phyloP scores from a whole-genome alignment of 2,329 filamentous ascomycete species.

The Fusarium sp. region DNA sequence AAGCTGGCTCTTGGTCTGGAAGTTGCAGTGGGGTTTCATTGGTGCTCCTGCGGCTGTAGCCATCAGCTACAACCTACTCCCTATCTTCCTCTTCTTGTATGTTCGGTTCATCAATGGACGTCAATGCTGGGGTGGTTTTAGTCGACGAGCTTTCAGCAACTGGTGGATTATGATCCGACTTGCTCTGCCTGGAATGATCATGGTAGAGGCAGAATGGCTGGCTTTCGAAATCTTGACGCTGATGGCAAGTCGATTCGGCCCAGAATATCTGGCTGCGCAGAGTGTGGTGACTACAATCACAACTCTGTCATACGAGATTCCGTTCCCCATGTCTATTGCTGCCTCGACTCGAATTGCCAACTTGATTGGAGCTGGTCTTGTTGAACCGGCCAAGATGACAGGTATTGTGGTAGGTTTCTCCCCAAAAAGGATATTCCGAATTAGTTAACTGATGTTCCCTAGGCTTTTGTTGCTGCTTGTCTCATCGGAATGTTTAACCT shows the following conservation, averaged over 20 bases:
- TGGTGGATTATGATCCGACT: constrained; percentile 87
- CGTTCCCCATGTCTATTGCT: constrained; percentile 91
- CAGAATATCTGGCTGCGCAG: constrained; percentile 85
- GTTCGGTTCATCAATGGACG: constrained; percentile 77
- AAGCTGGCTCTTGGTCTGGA: constrained; percentile 84
- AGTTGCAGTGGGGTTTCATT: constrained; percentile 74
- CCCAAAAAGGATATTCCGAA: background rate
- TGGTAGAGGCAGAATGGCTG: constrained; percentile 94
- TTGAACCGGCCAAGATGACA: constrained; percentile 81
- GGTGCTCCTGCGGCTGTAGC: constrained; percentile 85
- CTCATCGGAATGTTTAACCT: constrained; percentile 85
- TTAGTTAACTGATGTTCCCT: background rate
- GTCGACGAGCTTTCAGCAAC: constrained; percentile 74
- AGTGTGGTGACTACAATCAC: constrained; percentile 83
- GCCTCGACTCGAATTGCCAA: constrained; percentile 91
- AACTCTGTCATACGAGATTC: constrained; percentile 87
- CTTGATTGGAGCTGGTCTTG: constrained; percentile 86
- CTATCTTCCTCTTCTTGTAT: constrained; percentile 80
- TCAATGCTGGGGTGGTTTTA: constrained; percentile 88
- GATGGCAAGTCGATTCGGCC: constrained; percentile 81
- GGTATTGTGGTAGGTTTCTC: constrained; percentile 73
- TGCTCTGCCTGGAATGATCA: constrained; percentile 87
- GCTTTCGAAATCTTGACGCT: constrained; percentile 93
- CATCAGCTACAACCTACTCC: constrained; percentile 81
- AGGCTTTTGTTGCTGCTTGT: constrained; percentile 71